These are phyloP conservation scores for Suillus weaverae DNA, from an alignment of 768 basidiomycete species.

Conservation along the genomic window DNA sequence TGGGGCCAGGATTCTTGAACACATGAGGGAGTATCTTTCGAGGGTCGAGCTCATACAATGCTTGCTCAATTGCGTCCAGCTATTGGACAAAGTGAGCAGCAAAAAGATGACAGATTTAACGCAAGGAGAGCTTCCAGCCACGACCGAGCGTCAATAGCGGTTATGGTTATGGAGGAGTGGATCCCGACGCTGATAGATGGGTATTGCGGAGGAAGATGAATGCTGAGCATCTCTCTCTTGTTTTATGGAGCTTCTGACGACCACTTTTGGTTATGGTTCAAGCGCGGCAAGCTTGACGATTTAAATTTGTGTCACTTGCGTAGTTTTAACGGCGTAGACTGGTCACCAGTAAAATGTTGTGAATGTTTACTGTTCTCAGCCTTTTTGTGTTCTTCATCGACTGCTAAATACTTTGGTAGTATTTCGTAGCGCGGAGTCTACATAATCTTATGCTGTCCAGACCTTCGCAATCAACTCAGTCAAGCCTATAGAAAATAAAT, in stretches of 20 bases:
- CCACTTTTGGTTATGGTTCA: not conserved
- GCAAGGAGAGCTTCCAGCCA: conserved; percentile 80
- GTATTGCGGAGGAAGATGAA: conserved; percentile 52
- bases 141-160: conserved; percentile 65
- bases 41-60: not conserved
- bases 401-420: not conserved
- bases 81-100: conserved; percentile 11
- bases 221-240: conserved; percentile 18
- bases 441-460: conserved; percentile 69
- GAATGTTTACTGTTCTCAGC: not conserved
- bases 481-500: conserved; percentile 51
- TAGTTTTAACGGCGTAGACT: not conserved
- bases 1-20: not conserved
- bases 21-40: not conserved
- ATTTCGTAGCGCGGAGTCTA: not conserved
- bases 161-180: not conserved
- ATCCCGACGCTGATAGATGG: not conserved
- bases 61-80: conserved; percentile 7
- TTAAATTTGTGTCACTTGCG: not conserved
- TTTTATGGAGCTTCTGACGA: not conserved
- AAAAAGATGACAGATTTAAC: conserved; percentile 46
- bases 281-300: not conserved
- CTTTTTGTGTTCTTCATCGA: not conserved
- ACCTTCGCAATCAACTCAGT: conserved; percentile 81
- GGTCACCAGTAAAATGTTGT: not conserved